Percentiles rank a stretch among this genome's conserved stretches.
These are phyloP conservation scores for Hypoxylon sp. DNA, from an alignment of 2,329 filamentous ascomycete genomes.

Conservation along the genomic window DNA sequence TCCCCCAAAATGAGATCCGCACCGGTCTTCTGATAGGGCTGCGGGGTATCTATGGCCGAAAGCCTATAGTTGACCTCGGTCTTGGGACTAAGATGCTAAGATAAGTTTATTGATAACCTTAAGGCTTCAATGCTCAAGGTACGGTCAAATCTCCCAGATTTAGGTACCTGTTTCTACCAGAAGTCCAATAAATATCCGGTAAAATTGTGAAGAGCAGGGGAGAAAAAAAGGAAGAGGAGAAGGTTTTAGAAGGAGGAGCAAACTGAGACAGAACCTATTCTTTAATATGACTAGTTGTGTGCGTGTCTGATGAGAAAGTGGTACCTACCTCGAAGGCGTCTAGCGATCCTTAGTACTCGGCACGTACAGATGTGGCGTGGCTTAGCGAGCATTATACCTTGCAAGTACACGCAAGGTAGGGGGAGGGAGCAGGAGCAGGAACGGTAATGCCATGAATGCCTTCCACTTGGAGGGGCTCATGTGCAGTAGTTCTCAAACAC, in stretches of 20 bases:
- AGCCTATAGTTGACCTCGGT: conserved; percentile 6
- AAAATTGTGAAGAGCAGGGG: neutral
- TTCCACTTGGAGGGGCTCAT: conserved; percentile 32
- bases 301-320: conserved; percentile 15
- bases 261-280: conserved; percentile 41
- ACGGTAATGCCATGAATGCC: conserved; percentile 16
- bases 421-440: conserved; percentile 3
- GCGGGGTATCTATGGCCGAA: conserved; percentile 38
- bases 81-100: conserved; percentile 16
- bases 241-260: conserved; percentile 20
- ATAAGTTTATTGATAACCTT: conserved; percentile 21
- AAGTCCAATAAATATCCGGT: conserved; percentile 4
- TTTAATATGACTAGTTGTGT: conserved; percentile 38
- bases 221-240: conserved; percentile 17
- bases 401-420: conserved; percentile 16
- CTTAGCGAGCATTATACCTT: conserved; percentile 31
- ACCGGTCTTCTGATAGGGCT: conserved; percentile 5
- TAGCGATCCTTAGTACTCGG: conserved; percentile 22
- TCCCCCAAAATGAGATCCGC: conserved; percentile 15
- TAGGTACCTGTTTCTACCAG: neutral
- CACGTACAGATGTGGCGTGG: conserved; percentile 31
- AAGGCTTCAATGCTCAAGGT: neutral
- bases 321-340: conserved; percentile 33
- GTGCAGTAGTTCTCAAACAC: conserved; percentile 17
- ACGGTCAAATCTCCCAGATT: neutral